Evolutionary conservation across 2,329 filamentous ascomycete genomes (phyloP), one percentile per base, ranked within the genome.

Genomic region (Aspergillus unguis): DNA sequence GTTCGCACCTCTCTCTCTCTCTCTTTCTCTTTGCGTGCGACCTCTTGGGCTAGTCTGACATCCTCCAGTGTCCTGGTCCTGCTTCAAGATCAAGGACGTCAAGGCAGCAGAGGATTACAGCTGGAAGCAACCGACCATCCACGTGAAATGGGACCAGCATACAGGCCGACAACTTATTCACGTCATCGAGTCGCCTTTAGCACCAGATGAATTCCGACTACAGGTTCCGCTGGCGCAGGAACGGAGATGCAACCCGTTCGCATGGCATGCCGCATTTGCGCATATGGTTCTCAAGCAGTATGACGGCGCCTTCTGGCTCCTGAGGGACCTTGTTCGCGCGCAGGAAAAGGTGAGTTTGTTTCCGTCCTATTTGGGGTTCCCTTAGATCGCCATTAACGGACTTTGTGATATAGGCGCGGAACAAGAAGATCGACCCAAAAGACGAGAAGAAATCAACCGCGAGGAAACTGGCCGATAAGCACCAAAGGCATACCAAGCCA

Each of bases 241-340:
- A 4, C 55, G 45, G 6, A 35, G 40, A 8, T 32, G 9, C 2
- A 56, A 59, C 33, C 63, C 64, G 2, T 66, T 60, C 31, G 33
- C 42, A 8, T 63, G 60, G 59, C 66, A 71, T 44, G 51, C 58
- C 7, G 29, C 61, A 2, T 58, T 71, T 23, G 49, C 64, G 2
- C 42, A 48, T 4, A 55, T 62, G 9, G 42, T 64, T 1, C 49
- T 61, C 17, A 43, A 56, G 4, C 51, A 62, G 4, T 69, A 69
- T 29, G 55, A 70, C 29, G 7, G 6, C 2, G 63, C 65, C 6
- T 52, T 71, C n/a, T 71, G 67, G 67, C 45, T 44, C 1, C 27
- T 68, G 28, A 63, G 68, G 3, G 26, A 69, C 54, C n/a, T 64
- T 5, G 59, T 71, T n/a, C 56, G 69, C 9, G 11, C 17, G 0